Percentiles rank a stretch among this genome's conserved stretches.
phyloP scores from a whole-genome alignment of 192 early-diverging fungal species.

The Coemansia sp. region DNA sequence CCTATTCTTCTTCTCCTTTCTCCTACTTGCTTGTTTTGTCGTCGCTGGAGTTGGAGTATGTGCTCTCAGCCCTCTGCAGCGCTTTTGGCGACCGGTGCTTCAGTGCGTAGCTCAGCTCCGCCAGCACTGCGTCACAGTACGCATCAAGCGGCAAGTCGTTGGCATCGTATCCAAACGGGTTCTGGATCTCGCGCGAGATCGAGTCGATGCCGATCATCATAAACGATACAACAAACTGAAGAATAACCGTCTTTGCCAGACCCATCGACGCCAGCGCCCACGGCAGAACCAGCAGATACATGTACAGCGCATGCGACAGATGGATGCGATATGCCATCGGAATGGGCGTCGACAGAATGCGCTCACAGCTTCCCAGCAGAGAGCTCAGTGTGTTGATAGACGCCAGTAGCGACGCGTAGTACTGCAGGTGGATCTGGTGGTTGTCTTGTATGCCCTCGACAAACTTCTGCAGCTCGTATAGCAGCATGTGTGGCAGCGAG shows the following conservation, averaged over 20 bases:
- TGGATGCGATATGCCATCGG: constrained; percentile 88
- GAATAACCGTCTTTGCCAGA: constrained; percentile 63
- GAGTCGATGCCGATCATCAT: constrained; percentile 81
- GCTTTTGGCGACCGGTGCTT: constrained; percentile 30
- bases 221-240: constrained; percentile 69
- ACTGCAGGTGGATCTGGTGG: constrained; percentile 39
- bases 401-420: constrained; percentile 54
- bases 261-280: constrained; percentile 70
- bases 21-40: not conserved
- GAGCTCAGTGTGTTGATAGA: constrained; percentile 57
- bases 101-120: constrained; percentile 43
- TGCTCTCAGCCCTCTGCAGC: constrained; percentile 19
- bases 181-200: constrained; percentile 90
- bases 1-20: not conserved
- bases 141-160: constrained; percentile 70
- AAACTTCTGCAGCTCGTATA: constrained; percentile 65
- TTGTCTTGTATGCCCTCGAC: constrained; percentile 53
- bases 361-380: constrained; percentile 72
- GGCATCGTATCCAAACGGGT: constrained; percentile 82
- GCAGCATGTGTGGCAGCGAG: constrained; percentile 59
- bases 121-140: constrained; percentile 54
- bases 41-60: constrained; percentile 12
- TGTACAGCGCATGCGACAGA: constrained; percentile 76
- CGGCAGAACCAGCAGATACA: constrained; percentile 77
- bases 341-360: constrained; percentile 84